Evolutionary conservation across 75 land plant genomes (phyloP).

Genomic region (Larix kaempferi): DNA sequence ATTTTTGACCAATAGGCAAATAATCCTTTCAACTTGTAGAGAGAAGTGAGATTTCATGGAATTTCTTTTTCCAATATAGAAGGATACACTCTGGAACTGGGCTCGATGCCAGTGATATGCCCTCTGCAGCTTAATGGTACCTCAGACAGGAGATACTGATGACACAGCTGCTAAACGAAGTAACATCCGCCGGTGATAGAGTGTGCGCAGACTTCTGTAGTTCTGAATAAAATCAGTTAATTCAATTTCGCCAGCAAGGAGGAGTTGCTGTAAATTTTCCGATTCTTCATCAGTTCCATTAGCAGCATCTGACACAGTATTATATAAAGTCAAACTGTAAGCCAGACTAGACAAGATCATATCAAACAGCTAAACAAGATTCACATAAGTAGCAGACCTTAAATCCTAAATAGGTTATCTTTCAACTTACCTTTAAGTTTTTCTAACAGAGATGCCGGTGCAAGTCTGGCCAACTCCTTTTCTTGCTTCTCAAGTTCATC

Average conservation of each 20-base stretch:
- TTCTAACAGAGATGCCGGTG: slow-evolving; percentile 52
- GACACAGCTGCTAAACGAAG: slow-evolving; percentile 68
- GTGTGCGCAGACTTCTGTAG: slow-evolving; percentile 62
- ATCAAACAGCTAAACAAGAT: not conserved
- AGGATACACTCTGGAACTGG: too few species aligned
- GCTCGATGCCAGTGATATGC: too few species aligned
- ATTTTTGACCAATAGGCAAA: too few species aligned
- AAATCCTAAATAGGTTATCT: not conserved
- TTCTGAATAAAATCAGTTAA: slow-evolving; percentile 61
- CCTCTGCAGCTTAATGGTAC: too few species aligned
- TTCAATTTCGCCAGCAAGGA: slow-evolving; percentile 67
- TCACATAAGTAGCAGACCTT: not conserved
- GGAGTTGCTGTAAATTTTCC: slow-evolving; percentile 49
- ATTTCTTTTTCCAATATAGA: too few species aligned
- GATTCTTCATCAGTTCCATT: slow-evolving; percentile 76
- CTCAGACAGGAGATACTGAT: slow-evolving; percentile 7
- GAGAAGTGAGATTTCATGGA: too few species aligned
- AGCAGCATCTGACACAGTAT: slow-evolving; percentile 63
- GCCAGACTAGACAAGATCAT: not conserved
- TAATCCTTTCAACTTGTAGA: too few species aligned
- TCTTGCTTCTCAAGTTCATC: slow-evolving; percentile 61
- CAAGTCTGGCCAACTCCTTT: slow-evolving; percentile 50
- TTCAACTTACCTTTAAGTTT: slow-evolving; percentile 64
- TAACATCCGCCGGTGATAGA: slow-evolving; percentile 67
- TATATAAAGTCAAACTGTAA: not conserved